Base-by-base conservation (phyloP, 441 rosid genomes). In the Erodium moschatum region DNA sequence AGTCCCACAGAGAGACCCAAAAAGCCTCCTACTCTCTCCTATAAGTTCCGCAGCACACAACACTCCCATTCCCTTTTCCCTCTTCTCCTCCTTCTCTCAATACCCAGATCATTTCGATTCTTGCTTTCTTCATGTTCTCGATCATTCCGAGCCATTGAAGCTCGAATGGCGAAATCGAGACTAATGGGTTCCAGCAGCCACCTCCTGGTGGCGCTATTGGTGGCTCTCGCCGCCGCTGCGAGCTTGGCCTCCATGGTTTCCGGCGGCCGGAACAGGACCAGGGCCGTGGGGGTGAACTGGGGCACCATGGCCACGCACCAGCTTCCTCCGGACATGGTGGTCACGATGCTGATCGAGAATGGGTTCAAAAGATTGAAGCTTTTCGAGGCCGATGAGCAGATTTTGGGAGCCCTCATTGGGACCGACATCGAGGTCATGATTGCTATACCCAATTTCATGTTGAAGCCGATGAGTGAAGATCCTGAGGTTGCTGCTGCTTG, bases 341-440 rank as follows among this genome's bases (percentile, higher is more conserved):
- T 84, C 29, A 67, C 81, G 68, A 85, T 85, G 89, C 71, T 85
- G 67, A 71, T 46, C 11, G 79, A 78, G 60, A 84, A 85, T 44
- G 80, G 84, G 1, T 72, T 79, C 19, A 70, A 75, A 10, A 82
- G 84, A 74, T 67, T 85, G 75, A 85, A 85, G 75, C 81, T 85
- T 11, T 85, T 84, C 46, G 89, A 85, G 75, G 84, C 84, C 8
- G 87, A 85, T 69, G 74, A 78, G 69, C 70, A 38, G 71, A 85
- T 84, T 69, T 46, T 85, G 72, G 71, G 33, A 5, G 83, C 89
- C 66, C 74, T 85, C 8, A 9, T 68, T 12, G 89, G 89, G 66
- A 77, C 83, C 12, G 66, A 75, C 10, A 84, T 85, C 20, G 87
- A 85, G 72, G 89, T 85, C 68, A 85, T 85, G 86, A 54, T 85